phyloP scores from a whole-genome alignment of 2,329 filamentous ascomycete genomes.

The Penicillium brevicompactum region DNA sequence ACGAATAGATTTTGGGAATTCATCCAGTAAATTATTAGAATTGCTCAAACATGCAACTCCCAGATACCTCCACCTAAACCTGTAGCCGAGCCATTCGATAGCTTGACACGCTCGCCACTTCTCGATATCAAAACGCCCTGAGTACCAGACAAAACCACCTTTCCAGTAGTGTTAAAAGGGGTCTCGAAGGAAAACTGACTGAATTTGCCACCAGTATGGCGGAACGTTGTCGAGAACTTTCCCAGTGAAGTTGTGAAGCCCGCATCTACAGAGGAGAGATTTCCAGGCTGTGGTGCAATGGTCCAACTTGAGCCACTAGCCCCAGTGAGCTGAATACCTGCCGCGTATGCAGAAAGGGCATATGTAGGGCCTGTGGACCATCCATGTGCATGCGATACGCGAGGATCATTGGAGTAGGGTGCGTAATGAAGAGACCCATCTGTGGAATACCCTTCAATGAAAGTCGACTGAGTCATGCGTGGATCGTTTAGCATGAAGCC shows the following conservation, averaged over 20 bases:
- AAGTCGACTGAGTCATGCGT: slow-evolving; percentile 56
- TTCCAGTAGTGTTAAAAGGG: slow-evolving; percentile 3
- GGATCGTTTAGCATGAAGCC: slow-evolving; percentile 59
- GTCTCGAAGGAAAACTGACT: background rate
- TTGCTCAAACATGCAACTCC: slow-evolving; percentile 23
- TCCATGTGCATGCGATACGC: slow-evolving; percentile 53
- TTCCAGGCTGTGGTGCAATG: slow-evolving; percentile 39
- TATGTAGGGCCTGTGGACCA: slow-evolving; percentile 55
- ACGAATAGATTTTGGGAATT: no score
- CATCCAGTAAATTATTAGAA: no score
- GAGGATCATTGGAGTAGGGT: slow-evolving; percentile 51
- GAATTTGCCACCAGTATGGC: background rate
- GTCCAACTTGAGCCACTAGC: slow-evolving; percentile 41
- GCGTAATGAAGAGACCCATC: slow-evolving; percentile 53
- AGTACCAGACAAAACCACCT: slow-evolving; percentile 9
- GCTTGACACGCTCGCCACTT: slow-evolving; percentile 3
- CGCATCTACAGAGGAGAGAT: slow-evolving; percentile 39
- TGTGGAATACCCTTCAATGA: slow-evolving; percentile 54
- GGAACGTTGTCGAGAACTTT: slow-evolving; percentile 29
- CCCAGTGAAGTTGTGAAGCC: slow-evolving; percentile 43
- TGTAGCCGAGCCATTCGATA: slow-evolving; percentile 9
- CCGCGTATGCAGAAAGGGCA: slow-evolving; percentile 45
- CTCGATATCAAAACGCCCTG: slow-evolving; percentile 9
- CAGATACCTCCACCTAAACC: slow-evolving; percentile 11
- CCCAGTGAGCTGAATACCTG: slow-evolving; percentile 44